A percentile compares a stretch with the other conserved stretches of the same genome.
Evolutionary conservation across 305 asterid genomes (phyloP).

Genomic region (Plantago coronopus): DNA sequence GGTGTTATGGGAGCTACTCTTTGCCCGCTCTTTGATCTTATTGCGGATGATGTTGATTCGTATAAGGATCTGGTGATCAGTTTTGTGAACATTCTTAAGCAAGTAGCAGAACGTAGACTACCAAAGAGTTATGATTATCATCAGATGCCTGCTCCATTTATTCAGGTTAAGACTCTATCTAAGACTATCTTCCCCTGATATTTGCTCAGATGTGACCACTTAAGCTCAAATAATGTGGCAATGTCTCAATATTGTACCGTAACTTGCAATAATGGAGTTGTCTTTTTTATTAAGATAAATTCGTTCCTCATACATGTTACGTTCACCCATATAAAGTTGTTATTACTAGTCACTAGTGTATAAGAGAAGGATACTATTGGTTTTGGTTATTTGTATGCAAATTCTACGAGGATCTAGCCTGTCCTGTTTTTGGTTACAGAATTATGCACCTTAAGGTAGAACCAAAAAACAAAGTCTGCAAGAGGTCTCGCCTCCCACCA

Average conservation of each 20-base stretch:
- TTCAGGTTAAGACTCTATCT: slow-evolving; percentile 58
- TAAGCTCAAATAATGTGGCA: too few species aligned
- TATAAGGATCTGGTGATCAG: slow-evolving; percentile 84
- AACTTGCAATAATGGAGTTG: too few species aligned
- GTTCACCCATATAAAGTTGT: too few species aligned
- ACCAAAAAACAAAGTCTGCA: too few species aligned
- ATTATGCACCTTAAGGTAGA: too few species aligned
- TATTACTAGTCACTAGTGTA: too few species aligned
- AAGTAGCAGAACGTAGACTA: slow-evolving; percentile 86
- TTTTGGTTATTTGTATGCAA: too few species aligned
- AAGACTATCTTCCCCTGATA: neutral
- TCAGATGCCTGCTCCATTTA: slow-evolving; percentile 99
- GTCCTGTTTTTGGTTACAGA: too few species aligned
- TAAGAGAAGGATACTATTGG: too few species aligned
- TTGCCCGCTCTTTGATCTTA: slow-evolving; percentile 92
- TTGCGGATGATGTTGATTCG: slow-evolving; percentile 56
- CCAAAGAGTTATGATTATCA: slow-evolving; percentile 98
- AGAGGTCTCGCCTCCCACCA: too few species aligned
- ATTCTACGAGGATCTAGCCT: too few species aligned
- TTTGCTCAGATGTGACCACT: neutral
- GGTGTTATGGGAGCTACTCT: slow-evolving; percentile 99
- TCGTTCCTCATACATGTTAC: neutral
- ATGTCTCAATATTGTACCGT: too few species aligned
- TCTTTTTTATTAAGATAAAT: neutral
- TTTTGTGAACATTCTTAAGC: slow-evolving; percentile 95